Evolutionary conservation across 306 rosid species (phyloP), one percentile per base, ranked within the genome.

Genomic region (Vigna radiata): DNA sequence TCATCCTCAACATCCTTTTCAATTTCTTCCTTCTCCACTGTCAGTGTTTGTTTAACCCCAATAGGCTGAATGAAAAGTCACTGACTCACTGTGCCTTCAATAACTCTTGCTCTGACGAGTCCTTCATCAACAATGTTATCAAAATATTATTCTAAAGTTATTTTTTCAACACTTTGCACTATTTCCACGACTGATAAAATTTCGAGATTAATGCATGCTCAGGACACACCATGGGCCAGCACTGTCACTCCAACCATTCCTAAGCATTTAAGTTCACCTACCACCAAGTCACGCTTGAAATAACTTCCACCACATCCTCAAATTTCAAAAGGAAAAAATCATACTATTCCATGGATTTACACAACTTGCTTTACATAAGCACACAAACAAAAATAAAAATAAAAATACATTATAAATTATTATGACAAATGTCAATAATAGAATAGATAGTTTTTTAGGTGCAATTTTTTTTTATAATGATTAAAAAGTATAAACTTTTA

Each of bases 1-100:
- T 86, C 95, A 95, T 85, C 59, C 19, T 82, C 81, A 79, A 70
- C 83, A 72, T 89, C 82, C 8, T 39, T 41, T 73, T 54, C 59
- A 1, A 56, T 79, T 58, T 75, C 49, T 44, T 41, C 63, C 65
- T 31, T 37, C 54, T 56, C 29, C 33, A 21, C 64, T 33, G 46
- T 68, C 79, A 13, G 60, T 23, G 49, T 72, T 44, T 23, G 49
- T 65, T 44, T 44, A 16, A 62, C 5, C 15, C n/a, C 68, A 36
- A 62, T 14, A 43, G 66, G 19, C 13, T 33, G 21, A 43, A 59
- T 36, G 8, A 69, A 74, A 29, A 14, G 47, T 75, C 37, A 49
- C 58, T 56, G 33, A 46, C 63, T 73, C 82, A 36, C 71, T 4
- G 43, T 60, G 1, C 19, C 79, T 75, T 80, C 82, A 83, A 73